phyloP scores from a whole-genome alignment of 1,284 basidiomycete species.

The Ustilago esculenta region DNA sequence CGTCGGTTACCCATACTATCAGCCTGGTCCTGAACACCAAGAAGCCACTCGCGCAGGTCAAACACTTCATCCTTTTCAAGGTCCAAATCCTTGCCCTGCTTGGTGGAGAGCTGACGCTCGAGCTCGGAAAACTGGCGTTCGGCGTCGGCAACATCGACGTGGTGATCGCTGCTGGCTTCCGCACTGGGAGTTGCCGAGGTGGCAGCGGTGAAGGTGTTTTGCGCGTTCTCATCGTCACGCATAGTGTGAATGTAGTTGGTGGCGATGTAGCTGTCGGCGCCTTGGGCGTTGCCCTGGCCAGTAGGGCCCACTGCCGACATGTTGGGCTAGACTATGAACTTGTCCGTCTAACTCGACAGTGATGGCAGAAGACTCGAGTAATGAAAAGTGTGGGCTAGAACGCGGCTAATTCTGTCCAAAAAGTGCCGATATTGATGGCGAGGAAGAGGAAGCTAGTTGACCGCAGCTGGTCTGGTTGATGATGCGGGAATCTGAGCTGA shows the following conservation, averaged over 20 bases:
- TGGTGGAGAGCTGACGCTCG: constrained; percentile 31
- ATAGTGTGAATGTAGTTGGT: constrained; percentile 9
- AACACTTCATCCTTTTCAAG: constrained; percentile 36
- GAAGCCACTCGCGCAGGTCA: constrained; percentile 37
- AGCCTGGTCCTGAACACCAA: constrained; percentile 29
- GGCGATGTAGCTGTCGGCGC: constrained; percentile 36
- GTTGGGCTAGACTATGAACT: too few relatives aligned
- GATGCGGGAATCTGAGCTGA: too few relatives aligned
- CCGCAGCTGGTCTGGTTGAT: too few relatives aligned
- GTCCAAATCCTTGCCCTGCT: constrained; percentile 18
- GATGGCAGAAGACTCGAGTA: too few relatives aligned
- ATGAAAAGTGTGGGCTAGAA: too few relatives aligned
- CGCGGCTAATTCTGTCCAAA: too few relatives aligned
- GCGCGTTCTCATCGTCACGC: constrained; percentile 10
- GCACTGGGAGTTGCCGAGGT: constrained; percentile 17
- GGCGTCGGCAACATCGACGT: constrained; percentile 40
- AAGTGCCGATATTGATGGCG: too few relatives aligned
- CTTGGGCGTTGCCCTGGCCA: constrained; percentile 15
- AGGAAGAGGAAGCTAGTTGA: too few relatives aligned
- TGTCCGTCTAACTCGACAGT: too few relatives aligned
- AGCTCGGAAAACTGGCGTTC: constrained; percentile 36
- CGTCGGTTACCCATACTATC: constrained; percentile 37
- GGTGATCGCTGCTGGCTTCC: constrained; percentile 17
- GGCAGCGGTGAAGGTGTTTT: constrained; percentile 14
- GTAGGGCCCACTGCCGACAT: constrained; percentile 27